Percentiles rank a stretch among this genome's conserved stretches.
Evolutionary conservation across 2,329 filamentous ascomycete genomes (phyloP).

Genomic region (Diaporthe vexans): DNA sequence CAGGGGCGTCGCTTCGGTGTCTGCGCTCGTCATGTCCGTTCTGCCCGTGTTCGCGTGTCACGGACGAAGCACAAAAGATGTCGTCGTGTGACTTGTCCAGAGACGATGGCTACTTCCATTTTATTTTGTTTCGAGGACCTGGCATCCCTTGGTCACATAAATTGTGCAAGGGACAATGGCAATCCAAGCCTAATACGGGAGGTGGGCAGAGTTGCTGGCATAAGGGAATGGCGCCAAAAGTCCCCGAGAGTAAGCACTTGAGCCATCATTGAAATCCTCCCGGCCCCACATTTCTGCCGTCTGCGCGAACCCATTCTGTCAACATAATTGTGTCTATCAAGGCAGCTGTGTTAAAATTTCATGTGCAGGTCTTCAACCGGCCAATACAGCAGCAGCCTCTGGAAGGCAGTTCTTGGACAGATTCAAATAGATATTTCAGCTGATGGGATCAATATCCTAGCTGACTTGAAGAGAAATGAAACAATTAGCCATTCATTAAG

Average conservation of each 20-base stretch:
- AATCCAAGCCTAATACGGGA: constrained; percentile 6
- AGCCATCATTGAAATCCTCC: neutral
- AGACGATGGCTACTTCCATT: neutral
- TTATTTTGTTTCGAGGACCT: neutral
- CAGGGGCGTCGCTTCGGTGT: constrained; percentile 7
- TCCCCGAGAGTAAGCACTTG: neutral
- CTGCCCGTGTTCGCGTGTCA: no score
- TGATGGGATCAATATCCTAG: no score
- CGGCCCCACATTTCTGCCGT: neutral
- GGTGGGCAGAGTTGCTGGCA: neutral
- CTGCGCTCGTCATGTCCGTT: neutral
- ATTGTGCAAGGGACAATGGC: neutral
- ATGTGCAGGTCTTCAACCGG: no score
- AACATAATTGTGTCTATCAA: no score
- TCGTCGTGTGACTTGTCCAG: neutral
- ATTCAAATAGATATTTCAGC: no score
- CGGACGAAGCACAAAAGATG: neutral
- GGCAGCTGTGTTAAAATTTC: no score
- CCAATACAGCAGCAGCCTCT: no score
- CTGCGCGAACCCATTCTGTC: neutral
- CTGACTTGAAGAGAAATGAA: no score
- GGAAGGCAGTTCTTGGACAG: no score
- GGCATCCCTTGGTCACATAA: neutral
- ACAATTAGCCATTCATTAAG: no score
- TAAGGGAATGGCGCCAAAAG: neutral